phyloP scores from a whole-genome alignment of 2,329 filamentous ascomycete species.

The Arthrobotrys entomopaga region DNA sequence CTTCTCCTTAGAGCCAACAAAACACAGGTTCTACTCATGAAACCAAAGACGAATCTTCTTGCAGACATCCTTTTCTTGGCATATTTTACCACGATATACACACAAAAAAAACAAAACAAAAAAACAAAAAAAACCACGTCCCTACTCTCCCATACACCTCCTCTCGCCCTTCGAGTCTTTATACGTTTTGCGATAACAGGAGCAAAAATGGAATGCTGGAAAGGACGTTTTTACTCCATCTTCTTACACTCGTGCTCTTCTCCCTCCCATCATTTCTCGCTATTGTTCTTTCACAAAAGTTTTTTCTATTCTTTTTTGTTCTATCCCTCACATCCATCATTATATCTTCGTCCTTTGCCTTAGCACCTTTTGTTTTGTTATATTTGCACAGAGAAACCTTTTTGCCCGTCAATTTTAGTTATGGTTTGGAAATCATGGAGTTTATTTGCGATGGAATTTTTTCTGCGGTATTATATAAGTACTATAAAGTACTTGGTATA shows the following conservation, averaged over 20 bases:
- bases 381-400: constrained; percentile 5
- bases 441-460: constrained; percentile 43
- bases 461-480: constrained; percentile 32
- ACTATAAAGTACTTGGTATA: constrained; percentile 42
- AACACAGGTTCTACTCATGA: constrained; percentile 30
- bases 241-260: constrained; percentile 15
- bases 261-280: constrained; percentile 4
- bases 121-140: constrained; percentile 3
- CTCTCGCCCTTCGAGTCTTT: constrained; percentile 21
- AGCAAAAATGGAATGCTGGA: constrained; percentile 38
- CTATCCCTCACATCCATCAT: neutral
- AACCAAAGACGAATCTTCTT: constrained; percentile 49
- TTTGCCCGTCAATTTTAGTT: constrained; percentile 8
- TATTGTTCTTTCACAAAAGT: constrained; percentile 12
- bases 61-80: constrained; percentile 14
- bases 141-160: constrained; percentile 6
- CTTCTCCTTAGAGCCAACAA: constrained; percentile 18
- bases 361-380: constrained; percentile 11
- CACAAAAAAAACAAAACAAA: neutral
- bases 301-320: neutral
- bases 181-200: constrained; percentile 47
- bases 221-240: constrained; percentile 14
- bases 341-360: neutral
- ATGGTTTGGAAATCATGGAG: constrained; percentile 41
- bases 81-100: constrained; percentile 28